Conservation (phyloP, 2,329 filamentous ascomycete species). For the Ceratocystis lukuohia region DNA sequence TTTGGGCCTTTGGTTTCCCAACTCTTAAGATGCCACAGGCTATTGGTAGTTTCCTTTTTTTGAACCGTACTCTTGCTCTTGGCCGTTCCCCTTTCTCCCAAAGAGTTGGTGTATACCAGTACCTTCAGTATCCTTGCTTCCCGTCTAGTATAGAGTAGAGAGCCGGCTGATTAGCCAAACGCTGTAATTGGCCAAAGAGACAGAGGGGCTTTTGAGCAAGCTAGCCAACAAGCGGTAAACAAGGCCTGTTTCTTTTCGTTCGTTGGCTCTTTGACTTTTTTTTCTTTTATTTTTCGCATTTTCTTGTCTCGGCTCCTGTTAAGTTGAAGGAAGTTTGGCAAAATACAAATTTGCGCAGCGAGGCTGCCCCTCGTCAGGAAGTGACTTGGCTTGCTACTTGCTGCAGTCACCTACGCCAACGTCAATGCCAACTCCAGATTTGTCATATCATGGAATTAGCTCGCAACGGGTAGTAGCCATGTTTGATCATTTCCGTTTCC, state of each 20-base stretch:
- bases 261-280: background rate
- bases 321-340: background rate
- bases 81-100: background rate
- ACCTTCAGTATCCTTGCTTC: background rate
- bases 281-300: background rate
- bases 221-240: background rate
- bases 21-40: background rate
- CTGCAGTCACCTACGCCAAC: background rate
- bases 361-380: too few relatives aligned
- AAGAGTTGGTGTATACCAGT: background rate
- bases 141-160: background rate
- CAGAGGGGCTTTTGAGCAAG: background rate
- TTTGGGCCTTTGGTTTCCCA: background rate
- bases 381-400: background rate
- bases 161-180: background rate
- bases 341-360: background rate
- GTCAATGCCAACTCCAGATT: background rate
- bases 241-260: background rate
- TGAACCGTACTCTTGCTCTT: background rate
- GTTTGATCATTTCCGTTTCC: background rate
- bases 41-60: background rate
- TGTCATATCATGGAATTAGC: background rate
- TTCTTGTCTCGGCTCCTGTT: background rate
- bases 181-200: background rate
- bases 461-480: background rate